Conservation (phyloP, 2,329 filamentous ascomycete genomes). For the Xylariales sp. region DNA sequence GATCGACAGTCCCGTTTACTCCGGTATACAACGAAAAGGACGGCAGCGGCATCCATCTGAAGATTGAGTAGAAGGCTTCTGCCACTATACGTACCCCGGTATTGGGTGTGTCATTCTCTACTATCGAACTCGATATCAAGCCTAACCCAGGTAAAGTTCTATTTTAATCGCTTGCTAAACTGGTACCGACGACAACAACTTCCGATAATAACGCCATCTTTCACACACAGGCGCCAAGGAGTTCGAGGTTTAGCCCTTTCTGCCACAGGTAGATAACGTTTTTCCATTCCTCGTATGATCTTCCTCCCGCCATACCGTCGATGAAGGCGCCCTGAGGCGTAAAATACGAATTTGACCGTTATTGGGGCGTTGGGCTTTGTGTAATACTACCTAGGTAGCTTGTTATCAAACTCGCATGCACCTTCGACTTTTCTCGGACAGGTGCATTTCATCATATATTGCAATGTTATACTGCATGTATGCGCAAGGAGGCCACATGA, state of each 20-base stretch:
- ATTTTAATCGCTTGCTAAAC: not conserved
- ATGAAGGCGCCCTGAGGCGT: not conserved
- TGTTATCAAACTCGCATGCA: conserved; percentile 18
- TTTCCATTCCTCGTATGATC: conserved; percentile 16
- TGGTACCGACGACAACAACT: not conserved
- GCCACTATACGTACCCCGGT: not conserved
- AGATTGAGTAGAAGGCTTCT: not conserved
- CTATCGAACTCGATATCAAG: not conserved
- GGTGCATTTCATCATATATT: conserved; percentile 30
- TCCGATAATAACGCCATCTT: not conserved
- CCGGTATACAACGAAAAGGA: not conserved
- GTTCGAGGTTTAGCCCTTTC: conserved; percentile 10
- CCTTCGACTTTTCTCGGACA: conserved; percentile 17
- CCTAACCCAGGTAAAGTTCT: not conserved
- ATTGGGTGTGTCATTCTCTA: not conserved
- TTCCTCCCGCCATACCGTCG: conserved; percentile 7
- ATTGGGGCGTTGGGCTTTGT: not conserved
- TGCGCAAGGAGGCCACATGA: conserved; percentile 32
- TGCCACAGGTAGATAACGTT: conserved; percentile 1
- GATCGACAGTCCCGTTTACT: not conserved
- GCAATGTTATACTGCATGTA: conserved; percentile 27
- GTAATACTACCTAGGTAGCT: not conserved
- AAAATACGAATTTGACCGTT: conserved; percentile 16
- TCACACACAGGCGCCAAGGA: conserved; percentile 7
- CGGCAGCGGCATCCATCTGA: not conserved